Conservation (phyloP, 192 early-diverging fungal species). For the Cetraspora pellucida region DNA sequence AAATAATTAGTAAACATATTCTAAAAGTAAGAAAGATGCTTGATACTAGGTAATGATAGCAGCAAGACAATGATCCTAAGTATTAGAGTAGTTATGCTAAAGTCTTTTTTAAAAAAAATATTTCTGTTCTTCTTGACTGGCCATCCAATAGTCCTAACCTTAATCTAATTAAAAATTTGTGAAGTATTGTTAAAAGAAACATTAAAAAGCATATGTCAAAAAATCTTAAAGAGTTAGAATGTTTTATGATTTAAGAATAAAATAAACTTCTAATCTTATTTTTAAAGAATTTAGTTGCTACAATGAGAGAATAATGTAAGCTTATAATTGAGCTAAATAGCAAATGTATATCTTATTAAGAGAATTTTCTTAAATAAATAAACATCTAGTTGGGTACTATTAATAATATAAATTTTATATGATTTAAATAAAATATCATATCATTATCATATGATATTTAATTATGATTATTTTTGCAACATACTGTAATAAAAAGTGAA, state of each 20-base stretch:
- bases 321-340: neutral
- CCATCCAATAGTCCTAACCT: conserved; percentile 12
- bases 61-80: conserved; percentile 27
- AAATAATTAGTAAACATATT: conserved; percentile 8
- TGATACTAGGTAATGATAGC: neutral
- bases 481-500: no score
- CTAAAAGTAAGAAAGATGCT: neutral
- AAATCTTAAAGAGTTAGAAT: conserved; percentile 9
- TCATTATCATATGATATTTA: neutral
- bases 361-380: neutral
- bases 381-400: neutral
- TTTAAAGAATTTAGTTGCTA: neutral
- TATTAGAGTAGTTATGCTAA: conserved; percentile 9
- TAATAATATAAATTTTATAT: conserved; percentile 1
- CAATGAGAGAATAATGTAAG: neutral
- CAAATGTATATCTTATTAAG: neutral
- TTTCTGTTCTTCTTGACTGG: conserved; percentile 15
- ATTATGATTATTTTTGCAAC: neutral
- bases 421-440: neutral
- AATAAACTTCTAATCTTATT: neutral
- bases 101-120: neutral
- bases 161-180: no score
- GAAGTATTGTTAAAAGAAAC: neutral
- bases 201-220: no score
- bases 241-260: neutral